Evolutionary conservation across 1,139 yeast species (phyloP).

Genomic region (Geotrichum fermentans): DNA sequence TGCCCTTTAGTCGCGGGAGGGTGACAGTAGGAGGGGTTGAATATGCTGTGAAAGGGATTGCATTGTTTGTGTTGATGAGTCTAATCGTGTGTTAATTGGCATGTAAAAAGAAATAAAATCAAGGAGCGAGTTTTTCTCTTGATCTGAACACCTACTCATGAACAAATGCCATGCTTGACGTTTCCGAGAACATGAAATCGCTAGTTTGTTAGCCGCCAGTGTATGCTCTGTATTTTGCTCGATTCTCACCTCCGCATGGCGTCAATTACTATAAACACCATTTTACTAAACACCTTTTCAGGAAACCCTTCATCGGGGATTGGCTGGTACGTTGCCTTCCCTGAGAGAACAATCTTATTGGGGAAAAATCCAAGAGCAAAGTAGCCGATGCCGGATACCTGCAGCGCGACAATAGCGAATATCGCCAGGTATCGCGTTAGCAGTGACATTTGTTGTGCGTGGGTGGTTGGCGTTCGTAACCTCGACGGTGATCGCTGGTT

Average conservation of each 20-base stretch:
- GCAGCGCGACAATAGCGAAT: conserved; percentile 36
- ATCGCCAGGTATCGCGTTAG: conserved; percentile 22
- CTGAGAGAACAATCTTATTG: conserved; percentile 66
- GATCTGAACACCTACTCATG: conserved; percentile 46
- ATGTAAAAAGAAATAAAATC: not conserved
- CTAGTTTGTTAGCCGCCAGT: too few relatives aligned
- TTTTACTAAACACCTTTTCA: conserved; percentile 54
- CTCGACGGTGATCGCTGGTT: not conserved
- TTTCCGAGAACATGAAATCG: conserved; percentile 67
- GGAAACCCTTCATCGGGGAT: conserved; percentile 26
- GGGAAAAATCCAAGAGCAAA: conserved; percentile 89
- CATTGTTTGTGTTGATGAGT: conserved; percentile 61
- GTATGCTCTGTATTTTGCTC: too few relatives aligned
- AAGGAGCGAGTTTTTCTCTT: too few relatives aligned
- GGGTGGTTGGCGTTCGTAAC: not conserved
- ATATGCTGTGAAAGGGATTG: conserved; percentile 83
- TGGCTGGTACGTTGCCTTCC: conserved; percentile 39
- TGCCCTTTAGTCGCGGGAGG: conserved; percentile 83
- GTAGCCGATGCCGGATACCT: conserved; percentile 50
- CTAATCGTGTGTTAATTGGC: not conserved
- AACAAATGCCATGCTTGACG: conserved; percentile 58
- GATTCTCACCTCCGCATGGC: conserved; percentile 59
- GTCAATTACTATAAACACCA: conserved; percentile 83
- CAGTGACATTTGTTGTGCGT: conserved; percentile 12
- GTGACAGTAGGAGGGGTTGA: conserved; percentile 97